A percentile compares a stretch with the other conserved stretches of the same genome.
Conservation (phyloP, 2,329 filamentous ascomycete genomes). For the Cladophialophora exuberans region DNA sequence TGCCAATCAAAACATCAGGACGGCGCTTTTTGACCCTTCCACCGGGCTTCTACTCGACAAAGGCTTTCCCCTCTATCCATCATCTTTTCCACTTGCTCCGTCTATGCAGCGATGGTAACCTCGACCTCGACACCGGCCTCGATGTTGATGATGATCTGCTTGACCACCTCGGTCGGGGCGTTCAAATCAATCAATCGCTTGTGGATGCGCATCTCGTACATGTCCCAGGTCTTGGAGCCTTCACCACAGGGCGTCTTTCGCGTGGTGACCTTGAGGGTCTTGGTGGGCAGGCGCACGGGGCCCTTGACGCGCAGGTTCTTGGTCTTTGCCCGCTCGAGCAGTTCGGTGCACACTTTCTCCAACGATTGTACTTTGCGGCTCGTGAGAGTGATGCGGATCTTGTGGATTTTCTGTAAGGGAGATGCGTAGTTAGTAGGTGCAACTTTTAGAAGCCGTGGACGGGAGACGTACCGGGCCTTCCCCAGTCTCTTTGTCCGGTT, state of each 20-base stretch:
- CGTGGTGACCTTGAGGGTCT: constrained; percentile 93
- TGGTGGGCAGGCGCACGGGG: constrained; percentile 95
- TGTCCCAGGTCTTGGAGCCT: constrained; percentile 99
- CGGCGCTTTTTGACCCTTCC: not conserved
- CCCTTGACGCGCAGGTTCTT: constrained; percentile 99
- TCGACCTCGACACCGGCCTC: constrained; percentile 58
- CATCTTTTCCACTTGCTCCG: not conserved
- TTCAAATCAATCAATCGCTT: constrained; percentile 97
- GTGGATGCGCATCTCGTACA: constrained; percentile 98
- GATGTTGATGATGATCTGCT: constrained; percentile 59
- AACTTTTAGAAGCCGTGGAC: not conserved
- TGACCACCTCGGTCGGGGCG: constrained; percentile 83
- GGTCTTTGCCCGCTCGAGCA: constrained; percentile 96
- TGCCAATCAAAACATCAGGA: too few species aligned
- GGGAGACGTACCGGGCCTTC: constrained; percentile 73
- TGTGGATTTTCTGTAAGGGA: constrained; percentile 77
- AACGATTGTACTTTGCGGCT: constrained; percentile 91
- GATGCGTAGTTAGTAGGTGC: not conserved
- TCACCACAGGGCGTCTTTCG: constrained; percentile 99
- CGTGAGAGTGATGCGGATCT: constrained; percentile 97
- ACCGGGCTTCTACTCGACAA: too few species aligned
- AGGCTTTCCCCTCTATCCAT: not conserved
- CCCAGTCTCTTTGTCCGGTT: constrained; percentile 88
- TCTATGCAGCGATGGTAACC: constrained; percentile 57
- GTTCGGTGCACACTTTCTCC: constrained; percentile 97